phyloP scores from a whole-genome alignment of 371 early-diverging fungal species.

The Funneliformis caledonium region DNA sequence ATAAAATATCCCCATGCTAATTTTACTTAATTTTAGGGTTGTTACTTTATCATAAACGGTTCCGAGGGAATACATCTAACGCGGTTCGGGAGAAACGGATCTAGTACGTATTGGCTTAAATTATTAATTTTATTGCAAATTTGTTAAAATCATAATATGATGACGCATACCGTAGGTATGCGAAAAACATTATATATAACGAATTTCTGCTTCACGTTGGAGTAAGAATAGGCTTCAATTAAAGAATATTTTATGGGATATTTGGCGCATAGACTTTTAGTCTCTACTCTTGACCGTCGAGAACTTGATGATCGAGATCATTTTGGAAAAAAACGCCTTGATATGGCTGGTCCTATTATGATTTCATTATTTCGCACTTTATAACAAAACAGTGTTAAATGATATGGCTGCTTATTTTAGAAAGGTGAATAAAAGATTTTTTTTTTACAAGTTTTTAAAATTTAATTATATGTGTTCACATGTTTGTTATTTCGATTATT shows the following conservation, averaged over 20 bases:
- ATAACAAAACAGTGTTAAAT: conserved; percentile 70
- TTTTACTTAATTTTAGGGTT: too few relatives aligned
- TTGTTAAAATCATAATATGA: not conserved
- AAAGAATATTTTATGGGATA: conserved; percentile 92
- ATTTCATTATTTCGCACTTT: conserved; percentile 74
- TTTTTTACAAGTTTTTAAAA: too few relatives aligned
- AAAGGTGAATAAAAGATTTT: conserved; percentile 63
- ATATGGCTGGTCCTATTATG: conserved; percentile 83
- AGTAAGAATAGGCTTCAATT: conserved; percentile 63
- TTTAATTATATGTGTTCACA: not conserved
- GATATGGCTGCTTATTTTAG: conserved; percentile 73
- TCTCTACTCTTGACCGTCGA: conserved; percentile 72
- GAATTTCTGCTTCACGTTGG: conserved; percentile 90
- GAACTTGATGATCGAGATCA: conserved; percentile 90
- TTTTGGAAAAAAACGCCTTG: conserved; percentile 90
- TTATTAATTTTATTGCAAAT: not conserved
- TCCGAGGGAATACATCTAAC: too few relatives aligned
- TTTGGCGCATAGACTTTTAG: conserved; percentile 82
- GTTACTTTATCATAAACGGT: too few relatives aligned
- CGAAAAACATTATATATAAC: conserved; percentile 73
- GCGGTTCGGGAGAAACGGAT: conserved; percentile 64
- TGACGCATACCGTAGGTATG: not conserved
- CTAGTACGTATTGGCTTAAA: conserved; percentile 45
- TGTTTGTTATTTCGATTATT: not conserved
- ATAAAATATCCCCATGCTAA: too few relatives aligned